Base-by-base conservation (phyloP, 176 grass and related monocot genomes). In the Juncus effusus region DNA sequence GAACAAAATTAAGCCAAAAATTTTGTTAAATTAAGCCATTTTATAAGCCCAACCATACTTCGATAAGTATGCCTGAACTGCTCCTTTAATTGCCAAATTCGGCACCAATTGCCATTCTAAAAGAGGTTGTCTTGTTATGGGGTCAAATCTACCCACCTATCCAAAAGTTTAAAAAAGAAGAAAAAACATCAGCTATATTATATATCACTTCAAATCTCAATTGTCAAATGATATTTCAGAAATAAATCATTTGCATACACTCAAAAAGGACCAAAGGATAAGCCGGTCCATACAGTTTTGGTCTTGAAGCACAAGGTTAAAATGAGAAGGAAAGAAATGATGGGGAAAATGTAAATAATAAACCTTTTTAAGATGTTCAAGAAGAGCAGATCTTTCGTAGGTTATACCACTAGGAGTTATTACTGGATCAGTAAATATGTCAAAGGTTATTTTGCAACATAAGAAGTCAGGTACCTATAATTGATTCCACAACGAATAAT, bases 351-450 rank as follows among this genome's bases (percentile, higher is more conserved):
- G 19, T 28, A 28, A 28, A 28, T 28, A 28, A 28, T 1, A 1
- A 6, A 96, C 87, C 83, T 79, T 85, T 38, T 11, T 70, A 19
- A 96, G 83, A 81, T 96, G 91, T 70, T 96, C 78, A 65, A 90
- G 79, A 10, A 86, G 67, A 70, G 85, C 76, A 40, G 80, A 76
- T 70, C 74, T 86, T 77, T 97, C 93, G 50, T 92, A 97, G 36
- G 85, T 97, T 12, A 92, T 79, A 63, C 88, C 93, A 78, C 85
- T 86, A 3, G 93, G 93, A 65, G 93, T 92, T 64, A 97, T 83
- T 13, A 97, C 82, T 40, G 91, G 87, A 76, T 96, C 91, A 73
- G 78, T 80, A 62, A 90, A 96, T 40, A 96, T 90, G 63, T 96
- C 91, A 42, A 90, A 83, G 37, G 87, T 87, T 67, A 90, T 90